Evolutionary conservation across 1,139 yeast species (phyloP).

Genomic region (Yamadazyma dushanensis): DNA sequence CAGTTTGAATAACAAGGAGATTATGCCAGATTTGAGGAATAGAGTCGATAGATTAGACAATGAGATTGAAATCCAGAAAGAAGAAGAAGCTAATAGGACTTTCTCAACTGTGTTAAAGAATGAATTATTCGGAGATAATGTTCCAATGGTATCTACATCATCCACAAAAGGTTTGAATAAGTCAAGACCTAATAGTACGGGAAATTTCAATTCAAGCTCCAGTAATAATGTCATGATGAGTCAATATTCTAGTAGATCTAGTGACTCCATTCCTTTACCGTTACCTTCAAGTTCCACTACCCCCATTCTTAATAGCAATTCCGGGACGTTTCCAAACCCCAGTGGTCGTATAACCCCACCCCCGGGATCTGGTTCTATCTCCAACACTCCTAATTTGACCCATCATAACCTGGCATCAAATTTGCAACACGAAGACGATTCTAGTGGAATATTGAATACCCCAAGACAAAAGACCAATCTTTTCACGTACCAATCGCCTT

Average conservation of each 20-base stretch:
- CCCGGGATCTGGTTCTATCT: slow-evolving; percentile 19
- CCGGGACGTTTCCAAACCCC: slow-evolving; percentile 7
- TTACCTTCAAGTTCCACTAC: slow-evolving; percentile 4
- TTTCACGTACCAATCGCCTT: slow-evolving; percentile 72
- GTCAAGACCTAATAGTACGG: slow-evolving; percentile 25
- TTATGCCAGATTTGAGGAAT: slow-evolving; percentile 37
- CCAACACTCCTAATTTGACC: slow-evolving; percentile 11
- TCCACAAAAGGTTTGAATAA: slow-evolving; percentile 8
- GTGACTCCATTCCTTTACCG: slow-evolving; percentile 14
- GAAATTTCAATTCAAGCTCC: slow-evolving; percentile 14
- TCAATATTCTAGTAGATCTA: slow-evolving; percentile 14
- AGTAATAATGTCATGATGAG: slow-evolving; percentile 9
- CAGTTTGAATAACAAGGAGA: slow-evolving; percentile 55
- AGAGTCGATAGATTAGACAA: slow-evolving; percentile 37
- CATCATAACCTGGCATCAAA: slow-evolving; percentile 6
- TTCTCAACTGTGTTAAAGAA: slow-evolving; percentile 84
- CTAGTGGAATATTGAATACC: slow-evolving; percentile 35
- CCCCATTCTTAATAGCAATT: slow-evolving; percentile 4
- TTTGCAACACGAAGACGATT: slow-evolving; percentile 9
- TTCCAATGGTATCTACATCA: slow-evolving; percentile 51
- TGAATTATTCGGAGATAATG: slow-evolving; percentile 87
- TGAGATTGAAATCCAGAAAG: slow-evolving; percentile 67
- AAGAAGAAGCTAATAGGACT: slow-evolving; percentile 82
- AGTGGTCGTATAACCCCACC: slow-evolving; percentile 25
- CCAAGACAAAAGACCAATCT: slow-evolving; percentile 58